phyloP scores from a whole-genome alignment of 1,284 basidiomycete genomes.

The Pulchroboletus neoregius region DNA sequence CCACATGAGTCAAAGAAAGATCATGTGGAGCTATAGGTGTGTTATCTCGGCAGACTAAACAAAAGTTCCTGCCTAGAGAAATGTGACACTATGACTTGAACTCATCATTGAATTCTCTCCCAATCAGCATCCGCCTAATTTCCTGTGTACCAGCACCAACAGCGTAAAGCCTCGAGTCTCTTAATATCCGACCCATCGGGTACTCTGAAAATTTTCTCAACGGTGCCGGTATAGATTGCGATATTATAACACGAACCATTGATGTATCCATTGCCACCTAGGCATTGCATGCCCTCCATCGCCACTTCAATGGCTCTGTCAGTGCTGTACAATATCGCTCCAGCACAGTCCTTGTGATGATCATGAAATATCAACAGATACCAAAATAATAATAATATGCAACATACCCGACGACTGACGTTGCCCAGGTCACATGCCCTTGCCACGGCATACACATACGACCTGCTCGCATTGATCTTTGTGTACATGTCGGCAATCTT shows the following conservation, averaged over 20 bases:
- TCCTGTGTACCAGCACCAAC: slow-evolving; percentile 93
- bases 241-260: slow-evolving; percentile 53
- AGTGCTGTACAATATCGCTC: slow-evolving; percentile 87
- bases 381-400: slow-evolving; percentile 16
- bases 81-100: slow-evolving; percentile 35
- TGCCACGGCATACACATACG: slow-evolving; percentile 92
- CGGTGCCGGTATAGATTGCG: not conserved
- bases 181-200: slow-evolving; percentile 78
- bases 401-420: slow-evolving; percentile 72
- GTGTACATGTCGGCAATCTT: slow-evolving; percentile 96
- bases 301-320: slow-evolving; percentile 90
- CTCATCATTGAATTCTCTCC: slow-evolving; percentile 82
- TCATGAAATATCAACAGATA: slow-evolving; percentile 4
- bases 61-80: not conserved
- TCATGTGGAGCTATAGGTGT: not conserved
- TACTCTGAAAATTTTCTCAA: slow-evolving; percentile 56
- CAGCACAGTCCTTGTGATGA: slow-evolving; percentile 76
- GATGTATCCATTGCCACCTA: slow-evolving; percentile 92
- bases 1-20: not conserved
- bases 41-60: not conserved
- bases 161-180: slow-evolving; percentile 83
- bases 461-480: slow-evolving; percentile 81
- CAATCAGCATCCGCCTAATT: slow-evolving; percentile 87
- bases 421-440: slow-evolving; percentile 82
- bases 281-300: slow-evolving; percentile 85